Evolutionary conservation across 1,139 yeast species (phyloP).

Genomic region (Suhomyces taliae): DNA sequence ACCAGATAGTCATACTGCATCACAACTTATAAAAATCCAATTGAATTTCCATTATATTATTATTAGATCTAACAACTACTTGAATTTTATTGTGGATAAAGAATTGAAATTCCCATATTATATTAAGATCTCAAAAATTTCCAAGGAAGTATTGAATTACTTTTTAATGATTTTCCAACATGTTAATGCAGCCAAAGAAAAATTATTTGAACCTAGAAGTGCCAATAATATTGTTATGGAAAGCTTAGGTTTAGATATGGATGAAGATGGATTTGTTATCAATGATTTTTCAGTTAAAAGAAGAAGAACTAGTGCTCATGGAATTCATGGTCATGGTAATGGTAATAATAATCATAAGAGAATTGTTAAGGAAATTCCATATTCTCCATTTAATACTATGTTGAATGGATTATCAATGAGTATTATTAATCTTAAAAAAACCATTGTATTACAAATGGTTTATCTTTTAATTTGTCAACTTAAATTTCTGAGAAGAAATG

Average conservation of each 20-base stretch:
- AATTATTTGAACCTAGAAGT: constrained; percentile 9
- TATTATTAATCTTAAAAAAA: constrained; percentile 46
- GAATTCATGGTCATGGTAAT: constrained; percentile 7
- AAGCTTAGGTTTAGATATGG: constrained; percentile 25
- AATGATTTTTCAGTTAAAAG: constrained; percentile 48
- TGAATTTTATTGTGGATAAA: constrained; percentile 48
- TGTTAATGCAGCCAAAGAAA: constrained; percentile 15
- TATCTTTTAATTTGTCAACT: constrained; percentile 43
- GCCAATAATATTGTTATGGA: constrained; percentile 17
- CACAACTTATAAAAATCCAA: constrained; percentile 44
- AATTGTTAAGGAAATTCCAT: constrained; percentile 31
- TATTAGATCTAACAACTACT: constrained; percentile 46
- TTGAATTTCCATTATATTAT: constrained; percentile 46
- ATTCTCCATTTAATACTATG: constrained; percentile 45
- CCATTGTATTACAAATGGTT: constrained; percentile 46
- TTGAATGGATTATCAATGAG: constrained; percentile 48
- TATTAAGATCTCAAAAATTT: constrained; percentile 36
- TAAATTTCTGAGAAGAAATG: constrained; percentile 31
- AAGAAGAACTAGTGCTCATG: constrained; percentile 20
- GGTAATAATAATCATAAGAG: constrained; percentile 10
- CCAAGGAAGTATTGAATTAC: constrained; percentile 42
- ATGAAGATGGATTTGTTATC: constrained; percentile 50
- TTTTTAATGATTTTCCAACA: constrained; percentile 41
- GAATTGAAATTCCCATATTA: constrained; percentile 42
- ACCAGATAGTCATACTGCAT: constrained; percentile 43